Conservation (phyloP, 129 eudicot genomes). For the Arctium minus region DNA sequence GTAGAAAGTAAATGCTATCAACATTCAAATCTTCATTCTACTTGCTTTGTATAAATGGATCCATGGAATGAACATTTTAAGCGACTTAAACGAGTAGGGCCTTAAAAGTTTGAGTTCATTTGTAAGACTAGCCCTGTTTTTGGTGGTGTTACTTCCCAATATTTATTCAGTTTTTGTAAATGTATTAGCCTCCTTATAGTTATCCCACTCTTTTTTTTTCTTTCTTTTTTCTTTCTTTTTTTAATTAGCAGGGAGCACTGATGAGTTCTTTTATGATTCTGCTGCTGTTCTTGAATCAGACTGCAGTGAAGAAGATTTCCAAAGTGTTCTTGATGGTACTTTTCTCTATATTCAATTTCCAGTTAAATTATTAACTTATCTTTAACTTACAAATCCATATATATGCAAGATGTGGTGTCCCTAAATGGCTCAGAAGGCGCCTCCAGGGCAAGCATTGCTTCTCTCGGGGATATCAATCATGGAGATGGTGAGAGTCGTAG, state of each 20-base stretch:
- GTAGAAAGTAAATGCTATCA: too few species aligned
- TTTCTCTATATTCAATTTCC: neutral
- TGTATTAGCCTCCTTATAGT: neutral
- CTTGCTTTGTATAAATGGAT: too few species aligned
- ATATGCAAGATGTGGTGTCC: conserved; percentile 49
- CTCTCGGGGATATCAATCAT: conserved; percentile 34
- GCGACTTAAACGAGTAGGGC: neutral
- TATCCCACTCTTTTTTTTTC: neutral
- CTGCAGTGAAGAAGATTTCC: conserved; percentile 90
- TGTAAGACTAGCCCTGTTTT: neutral
- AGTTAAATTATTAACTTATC: neutral
- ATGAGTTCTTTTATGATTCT: conserved; percentile 93
- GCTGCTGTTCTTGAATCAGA: conserved; percentile 80
- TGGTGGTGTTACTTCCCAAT: neutral
- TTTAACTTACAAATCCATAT: neutral
- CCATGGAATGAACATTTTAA: too few species aligned
- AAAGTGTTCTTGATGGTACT: conserved; percentile 86
- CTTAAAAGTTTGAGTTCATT: neutral
- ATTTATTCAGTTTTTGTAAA: neutral
- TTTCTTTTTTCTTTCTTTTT: neutral
- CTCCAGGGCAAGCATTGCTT: conserved; percentile 47
- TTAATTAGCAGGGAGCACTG: conserved; percentile 54
- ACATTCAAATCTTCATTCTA: too few species aligned
- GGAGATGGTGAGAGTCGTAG: conserved; percentile 24
- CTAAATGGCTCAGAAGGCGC: conserved; percentile 56